Evolutionary conservation across 805 yeast species (phyloP), one percentile per base, ranked within the genome.

Genomic region (Sugiyamaella floridensis): DNA sequence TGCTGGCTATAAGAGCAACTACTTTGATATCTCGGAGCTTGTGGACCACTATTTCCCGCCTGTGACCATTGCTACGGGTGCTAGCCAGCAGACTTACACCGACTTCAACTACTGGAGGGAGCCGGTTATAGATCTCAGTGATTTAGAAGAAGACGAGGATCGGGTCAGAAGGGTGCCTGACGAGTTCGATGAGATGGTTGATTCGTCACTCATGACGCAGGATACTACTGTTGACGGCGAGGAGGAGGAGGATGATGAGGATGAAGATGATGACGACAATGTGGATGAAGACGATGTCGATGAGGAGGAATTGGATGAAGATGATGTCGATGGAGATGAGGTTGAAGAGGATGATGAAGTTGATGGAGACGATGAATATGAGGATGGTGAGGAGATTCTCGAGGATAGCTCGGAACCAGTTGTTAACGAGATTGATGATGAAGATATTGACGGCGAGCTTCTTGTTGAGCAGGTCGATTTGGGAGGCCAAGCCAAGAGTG

Each of bases 11-110:
- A 86, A 80, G 64, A 83, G 93, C 49, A 83, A 95, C 0, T 93
- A 93, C 66, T 80, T 93, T 48, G 83, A 83, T 58, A 92, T 93
- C 63, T 87, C 93, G 45, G 98, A 93, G 67, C 75, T 93, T 51
- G 97, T 93, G 11, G 99, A 93, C 69, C 98, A 93, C 67, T 90
- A 90, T 67, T 93, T 93, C 76, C 99, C 99, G 8, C 96, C 97
- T 0, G 85, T 81, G 45, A 67, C 42, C 67, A 66, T 46, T 71
- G 71, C 52, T 62, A 67, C 55, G 34, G 62, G 68, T 2, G 66
- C 64, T 45, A 63, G 56, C 9, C 83, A 79, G 50, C 85, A 82
- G 58, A 80, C 79, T 57, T 93, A 74, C 66, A 86, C 88, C 7
- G 99, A 93, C 69, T 86, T 86, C 44, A 90, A 86, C 64, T 93